Conservation (phyloP, 2,329 filamentous ascomycete genomes). For the Colletotrichum sp. region DNA sequence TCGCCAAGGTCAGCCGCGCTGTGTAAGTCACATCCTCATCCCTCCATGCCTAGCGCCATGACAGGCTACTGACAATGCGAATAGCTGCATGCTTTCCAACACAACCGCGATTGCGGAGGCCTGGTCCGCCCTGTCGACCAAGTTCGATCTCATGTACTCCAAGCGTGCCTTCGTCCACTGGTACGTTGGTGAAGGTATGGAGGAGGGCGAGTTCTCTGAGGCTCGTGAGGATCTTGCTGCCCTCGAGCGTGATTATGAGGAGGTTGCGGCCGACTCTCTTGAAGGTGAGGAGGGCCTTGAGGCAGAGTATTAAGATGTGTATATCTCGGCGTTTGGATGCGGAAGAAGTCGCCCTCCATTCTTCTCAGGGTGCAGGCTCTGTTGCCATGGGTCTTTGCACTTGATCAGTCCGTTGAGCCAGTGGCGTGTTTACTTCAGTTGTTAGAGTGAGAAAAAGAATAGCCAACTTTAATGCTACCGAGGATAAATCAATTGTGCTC, state of each 20-base stretch:
- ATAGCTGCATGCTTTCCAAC: conserved; percentile 96
- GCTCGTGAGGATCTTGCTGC: conserved; percentile 98
- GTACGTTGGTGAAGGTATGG: conserved; percentile 99
- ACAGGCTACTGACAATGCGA: background rate
- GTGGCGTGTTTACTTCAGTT: conserved; percentile 22
- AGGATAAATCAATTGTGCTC: conserved; percentile 8
- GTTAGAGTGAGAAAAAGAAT: conserved; percentile 21
- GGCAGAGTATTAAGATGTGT: conserved; percentile 80
- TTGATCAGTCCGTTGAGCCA: background rate
- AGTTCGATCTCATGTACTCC: conserved; percentile 99
- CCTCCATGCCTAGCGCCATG: background rate
- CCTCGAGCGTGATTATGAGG: conserved; percentile 97
- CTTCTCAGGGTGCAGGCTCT: background rate
- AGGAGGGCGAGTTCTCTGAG: conserved; percentile 99
- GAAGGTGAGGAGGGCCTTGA: conserved; percentile 85
- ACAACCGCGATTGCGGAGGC: conserved; percentile 98
- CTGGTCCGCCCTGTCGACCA: conserved; percentile 94
- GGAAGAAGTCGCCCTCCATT: conserved; percentile 6
- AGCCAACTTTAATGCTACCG: conserved; percentile 20
- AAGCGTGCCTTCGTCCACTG: conserved; percentile 99
- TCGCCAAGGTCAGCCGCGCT: conserved; percentile 97
- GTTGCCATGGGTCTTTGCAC: background rate
- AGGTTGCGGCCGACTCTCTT: conserved; percentile 93
- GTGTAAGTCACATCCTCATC: conserved; percentile 70
- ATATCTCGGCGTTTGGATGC: conserved; percentile 19